Evolutionary conservation across 345 rosid genomes (phyloP).

Genomic region (Eucalyptus pauciflora): DNA sequence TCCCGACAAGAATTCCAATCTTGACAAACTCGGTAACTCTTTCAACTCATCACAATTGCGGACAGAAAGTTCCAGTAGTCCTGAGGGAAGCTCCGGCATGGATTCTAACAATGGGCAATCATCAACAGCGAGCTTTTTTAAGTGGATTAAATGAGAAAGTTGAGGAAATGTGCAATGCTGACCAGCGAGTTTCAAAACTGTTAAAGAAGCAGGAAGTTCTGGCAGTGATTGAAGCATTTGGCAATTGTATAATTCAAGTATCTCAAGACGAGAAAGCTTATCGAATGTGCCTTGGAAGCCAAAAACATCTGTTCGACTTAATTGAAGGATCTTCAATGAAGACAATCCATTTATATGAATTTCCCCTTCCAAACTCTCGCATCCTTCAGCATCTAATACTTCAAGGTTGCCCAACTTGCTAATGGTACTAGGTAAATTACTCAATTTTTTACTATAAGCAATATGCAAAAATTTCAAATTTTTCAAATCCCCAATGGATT

Average conservation of each 20-base stretch:
- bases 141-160: background rate
- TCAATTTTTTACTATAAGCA: no score
- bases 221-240: background rate
- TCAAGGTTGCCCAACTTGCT: no score
- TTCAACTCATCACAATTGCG: background rate
- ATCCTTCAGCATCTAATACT: accelerated
- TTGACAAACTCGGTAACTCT: background rate
- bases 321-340: accelerated
- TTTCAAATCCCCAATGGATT: no score
- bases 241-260: accelerated
- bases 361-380: no score
- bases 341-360: background rate
- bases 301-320: accelerated
- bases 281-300: background rate
- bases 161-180: background rate
- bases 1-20: background rate
- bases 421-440: background rate
- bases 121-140: background rate
- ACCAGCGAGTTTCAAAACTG: background rate
- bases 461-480: no score
- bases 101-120: background rate
- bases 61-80: no score
- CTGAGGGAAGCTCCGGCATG: background rate
- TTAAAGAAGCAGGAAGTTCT: background rate
- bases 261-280: background rate